phyloP scores from a whole-genome alignment of 768 basidiomycete genomes.

The Naganishia friedmannii region DNA sequence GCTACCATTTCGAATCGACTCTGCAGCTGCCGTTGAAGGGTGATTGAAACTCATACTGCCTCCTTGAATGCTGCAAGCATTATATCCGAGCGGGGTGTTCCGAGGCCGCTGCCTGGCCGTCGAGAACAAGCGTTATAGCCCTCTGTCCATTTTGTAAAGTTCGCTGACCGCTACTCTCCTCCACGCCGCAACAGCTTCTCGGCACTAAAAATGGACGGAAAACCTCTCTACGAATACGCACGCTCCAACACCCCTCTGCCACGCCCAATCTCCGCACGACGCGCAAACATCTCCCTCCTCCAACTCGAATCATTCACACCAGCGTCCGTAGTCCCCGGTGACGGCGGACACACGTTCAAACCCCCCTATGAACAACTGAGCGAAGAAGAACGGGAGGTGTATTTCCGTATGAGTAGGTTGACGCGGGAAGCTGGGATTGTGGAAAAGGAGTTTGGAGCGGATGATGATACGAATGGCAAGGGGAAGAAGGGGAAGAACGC shows the following conservation, averaged over 20 bases:
- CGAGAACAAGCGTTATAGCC: no score
- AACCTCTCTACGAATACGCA: slow-evolving; percentile 91
- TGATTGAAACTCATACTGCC: no score
- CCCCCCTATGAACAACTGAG: slow-evolving; percentile 73
- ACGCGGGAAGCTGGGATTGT: slow-evolving; percentile 37
- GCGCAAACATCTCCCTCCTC: slow-evolving; percentile 75
- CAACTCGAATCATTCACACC: slow-evolving; percentile 72
- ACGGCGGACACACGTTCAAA: slow-evolving; percentile 67
- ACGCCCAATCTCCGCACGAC: slow-evolving; percentile 83
- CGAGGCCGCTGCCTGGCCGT: no score
- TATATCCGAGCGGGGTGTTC: no score
- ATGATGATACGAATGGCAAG: slow-evolving; percentile 3
- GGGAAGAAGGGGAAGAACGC: neutral
- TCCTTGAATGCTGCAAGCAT: no score
- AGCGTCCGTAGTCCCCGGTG: slow-evolving; percentile 50
- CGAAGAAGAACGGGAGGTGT: slow-evolving; percentile 65
- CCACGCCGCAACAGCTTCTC: slow-evolving; percentile 67
- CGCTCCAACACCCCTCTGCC: slow-evolving; percentile 85
- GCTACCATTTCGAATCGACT: no score
- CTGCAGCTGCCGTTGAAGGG: no score
- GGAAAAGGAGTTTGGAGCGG: slow-evolving; percentile 13
- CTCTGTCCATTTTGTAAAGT: no score
- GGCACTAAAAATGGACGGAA: slow-evolving; percentile 97
- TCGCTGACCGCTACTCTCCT: no score
- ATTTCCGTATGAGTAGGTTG: slow-evolving; percentile 63